Base-by-base conservation (phyloP, 139 green algal species). In the Spirogloea muscicola region DNA sequence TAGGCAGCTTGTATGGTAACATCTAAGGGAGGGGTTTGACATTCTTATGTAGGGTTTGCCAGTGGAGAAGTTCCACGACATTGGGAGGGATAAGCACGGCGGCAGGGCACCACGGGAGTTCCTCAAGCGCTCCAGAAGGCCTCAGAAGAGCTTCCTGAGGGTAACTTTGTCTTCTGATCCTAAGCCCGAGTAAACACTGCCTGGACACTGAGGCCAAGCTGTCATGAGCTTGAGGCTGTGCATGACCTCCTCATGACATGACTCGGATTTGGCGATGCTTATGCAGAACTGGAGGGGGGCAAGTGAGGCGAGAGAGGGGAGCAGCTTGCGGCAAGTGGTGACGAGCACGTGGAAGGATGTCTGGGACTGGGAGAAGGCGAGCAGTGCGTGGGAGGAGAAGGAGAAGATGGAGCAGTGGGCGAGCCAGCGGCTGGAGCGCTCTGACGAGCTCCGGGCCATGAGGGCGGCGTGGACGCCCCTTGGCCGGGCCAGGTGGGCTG, bases 321-420 rank as follows among this genome's bases (percentile, higher is more conserved):
- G 21, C 52, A 36, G 42, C 49, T 66, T 18, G 65, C 38, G 0
- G 0, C 43, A 46, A 7, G 38, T n/a, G n/a, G n/a, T n/a, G 1
- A 18, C 39, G 57, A 34, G 9, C 21, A 34, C 57, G 6, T 74
- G 65, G 49, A 31, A 25, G 2, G 63, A 79, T 16, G 62, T 80
- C 36, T 80, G 72, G 72, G 72, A 80, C 13, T 80, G 72, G 72
- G 72, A 80, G 42, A 73, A 70, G 40, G 72, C 72, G 34, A 80
- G 65, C 42, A 80, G 49, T n/a, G 18, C 21, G 33, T 74, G 65
- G 46, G 10, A 69, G 43, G 72, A 80, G 62, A 9, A 37, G 4
- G 72, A 80, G 52, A 77, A 78, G 42, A 80, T 80, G 72, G 72
- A 55, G 65, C 42, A 62, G 34, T 80, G 64, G 64, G 65, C 41